Evolutionary conservation across 495 filamentous ascomycete genomes (phyloP).

Genomic region (Trichoderma parareesei): DNA sequence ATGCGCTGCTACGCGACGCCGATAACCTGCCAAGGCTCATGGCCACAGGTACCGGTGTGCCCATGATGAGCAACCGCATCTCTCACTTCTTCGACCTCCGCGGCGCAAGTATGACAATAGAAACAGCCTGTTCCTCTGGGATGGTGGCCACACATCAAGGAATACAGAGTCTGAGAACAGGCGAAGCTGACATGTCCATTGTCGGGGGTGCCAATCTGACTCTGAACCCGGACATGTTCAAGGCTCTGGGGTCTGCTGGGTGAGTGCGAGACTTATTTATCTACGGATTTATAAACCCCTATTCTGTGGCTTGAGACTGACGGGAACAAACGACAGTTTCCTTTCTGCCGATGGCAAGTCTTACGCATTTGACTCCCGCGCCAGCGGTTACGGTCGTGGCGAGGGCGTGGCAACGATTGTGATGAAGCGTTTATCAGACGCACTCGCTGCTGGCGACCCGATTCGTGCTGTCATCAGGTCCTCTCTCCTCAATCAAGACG

Average conservation of each 20-base stretch:
- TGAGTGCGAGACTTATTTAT: too few species aligned
- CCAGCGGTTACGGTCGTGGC: slow-evolving; percentile 35
- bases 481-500: slow-evolving; percentile 29
- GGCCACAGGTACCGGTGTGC: slow-evolving; percentile 27
- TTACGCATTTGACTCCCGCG: slow-evolving; percentile 22
- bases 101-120: slow-evolving; percentile 54
- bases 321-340: slow-evolving; percentile 21
- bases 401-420: slow-evolving; percentile 36
- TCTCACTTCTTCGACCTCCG: slow-evolving; percentile 38
- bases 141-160: slow-evolving; percentile 43
- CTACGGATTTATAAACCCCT: too few species aligned
- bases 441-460: slow-evolving; percentile 44
- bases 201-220: slow-evolving; percentile 30
- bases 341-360: slow-evolving; percentile 17
- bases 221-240: slow-evolving; percentile 37
- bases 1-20: slow-evolving; percentile 15
- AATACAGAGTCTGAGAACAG: slow-evolving; percentile 25
- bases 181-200: slow-evolving; percentile 27
- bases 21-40: slow-evolving; percentile 19
- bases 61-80: slow-evolving; percentile 45
- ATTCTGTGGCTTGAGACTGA: too few species aligned
- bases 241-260: slow-evolving; percentile 31
- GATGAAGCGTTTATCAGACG: slow-evolving; percentile 47
- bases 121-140: slow-evolving; percentile 66
- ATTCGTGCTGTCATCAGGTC: slow-evolving; percentile 48